Evolutionary conservation across 2,329 filamentous ascomycete genomes (phyloP).

Genomic region (Colletotrichum musae): DNA sequence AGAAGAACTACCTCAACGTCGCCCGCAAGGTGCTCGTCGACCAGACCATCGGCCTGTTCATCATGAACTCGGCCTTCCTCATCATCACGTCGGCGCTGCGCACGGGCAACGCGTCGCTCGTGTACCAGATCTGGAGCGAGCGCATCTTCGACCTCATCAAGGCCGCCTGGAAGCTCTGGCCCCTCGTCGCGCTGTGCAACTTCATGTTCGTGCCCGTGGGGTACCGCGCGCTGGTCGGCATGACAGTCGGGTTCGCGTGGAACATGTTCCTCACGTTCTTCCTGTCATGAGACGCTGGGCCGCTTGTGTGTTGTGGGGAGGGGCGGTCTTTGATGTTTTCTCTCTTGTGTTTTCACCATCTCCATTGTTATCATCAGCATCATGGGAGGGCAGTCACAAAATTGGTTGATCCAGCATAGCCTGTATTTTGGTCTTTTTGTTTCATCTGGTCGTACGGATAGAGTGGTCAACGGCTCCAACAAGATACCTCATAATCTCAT

Average conservation of each 20-base stretch:
- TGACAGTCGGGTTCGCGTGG: conserved; percentile 54
- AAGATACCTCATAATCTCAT: background rate
- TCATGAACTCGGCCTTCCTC: conserved; percentile 53
- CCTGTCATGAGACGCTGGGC: conserved; percentile 41
- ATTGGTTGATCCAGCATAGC: conserved; percentile 22
- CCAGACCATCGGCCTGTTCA: conserved; percentile 53
- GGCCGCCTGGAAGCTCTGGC: conserved; percentile 56
- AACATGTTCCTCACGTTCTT: conserved; percentile 55
- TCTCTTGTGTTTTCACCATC: conserved; percentile 5
- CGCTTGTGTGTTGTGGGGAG: too few species aligned
- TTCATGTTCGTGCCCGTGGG: conserved; percentile 55
- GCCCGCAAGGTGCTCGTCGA: conserved; percentile 53
- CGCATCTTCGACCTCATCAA: conserved; percentile 49
- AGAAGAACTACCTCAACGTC: conserved; percentile 51
- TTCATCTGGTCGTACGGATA: background rate
- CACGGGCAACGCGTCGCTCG: conserved; percentile 44
- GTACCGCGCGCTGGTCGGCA: conserved; percentile 52
- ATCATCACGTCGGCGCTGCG: conserved; percentile 54
- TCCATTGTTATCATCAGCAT: conserved; percentile 10
- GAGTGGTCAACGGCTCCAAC: conserved; percentile 5
- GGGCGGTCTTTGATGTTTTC: too few species aligned
- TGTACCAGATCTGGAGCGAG: conserved; percentile 47
- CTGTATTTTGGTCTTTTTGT: conserved; percentile 3
- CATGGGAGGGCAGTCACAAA: conserved; percentile 12
- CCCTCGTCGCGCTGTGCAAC: conserved; percentile 52